These are phyloP conservation scores for Scenedesmus sp. DNA, from an alignment of 163 green algal genomes.

Conservation along the genomic window DNA sequence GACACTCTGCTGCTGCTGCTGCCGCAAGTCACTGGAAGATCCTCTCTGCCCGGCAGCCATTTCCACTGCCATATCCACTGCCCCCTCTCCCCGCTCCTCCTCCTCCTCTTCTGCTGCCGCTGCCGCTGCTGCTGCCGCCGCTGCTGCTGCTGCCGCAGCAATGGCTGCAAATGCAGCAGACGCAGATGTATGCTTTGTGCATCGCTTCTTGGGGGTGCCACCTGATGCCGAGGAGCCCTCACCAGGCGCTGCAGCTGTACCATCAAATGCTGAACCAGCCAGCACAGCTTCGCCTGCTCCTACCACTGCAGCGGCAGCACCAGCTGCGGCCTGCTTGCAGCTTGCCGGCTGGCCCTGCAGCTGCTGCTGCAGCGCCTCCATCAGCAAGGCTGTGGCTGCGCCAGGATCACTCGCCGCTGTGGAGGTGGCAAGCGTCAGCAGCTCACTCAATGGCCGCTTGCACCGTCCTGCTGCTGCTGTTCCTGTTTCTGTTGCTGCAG, in stretches of 20 bases:
- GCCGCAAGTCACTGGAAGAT: neutral
- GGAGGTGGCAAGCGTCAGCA: slow-evolving; percentile 12
- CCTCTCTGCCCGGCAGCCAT: neutral
- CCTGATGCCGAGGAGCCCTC: neutral
- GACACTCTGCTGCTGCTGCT: neutral
- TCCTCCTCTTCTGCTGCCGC: neutral
- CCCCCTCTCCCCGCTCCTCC: neutral
- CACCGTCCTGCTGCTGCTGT: neutral
- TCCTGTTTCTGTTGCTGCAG: neutral
- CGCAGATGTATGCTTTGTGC: neutral
- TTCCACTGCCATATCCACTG: neutral
- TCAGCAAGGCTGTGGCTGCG: neutral
- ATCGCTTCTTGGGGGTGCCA: neutral
- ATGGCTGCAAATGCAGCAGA: slow-evolving; percentile 40
- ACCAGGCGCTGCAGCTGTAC: neutral
- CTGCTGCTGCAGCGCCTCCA: slow-evolving; percentile 35
- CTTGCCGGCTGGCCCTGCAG: neutral
- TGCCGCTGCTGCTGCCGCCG: slow-evolving; percentile 19
- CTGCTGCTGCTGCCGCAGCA: slow-evolving; percentile 31
- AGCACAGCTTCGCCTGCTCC: slow-evolving; percentile 1
- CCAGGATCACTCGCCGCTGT: neutral
- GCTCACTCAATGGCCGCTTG: neutral
- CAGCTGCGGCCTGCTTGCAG: slow-evolving; percentile 1
- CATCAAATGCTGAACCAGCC: neutral
- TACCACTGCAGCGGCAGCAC: slow-evolving; percentile 1